Conservation (phyloP, 495 filamentous ascomycete species). For the Annulohypoxylon maeteangense region DNA sequence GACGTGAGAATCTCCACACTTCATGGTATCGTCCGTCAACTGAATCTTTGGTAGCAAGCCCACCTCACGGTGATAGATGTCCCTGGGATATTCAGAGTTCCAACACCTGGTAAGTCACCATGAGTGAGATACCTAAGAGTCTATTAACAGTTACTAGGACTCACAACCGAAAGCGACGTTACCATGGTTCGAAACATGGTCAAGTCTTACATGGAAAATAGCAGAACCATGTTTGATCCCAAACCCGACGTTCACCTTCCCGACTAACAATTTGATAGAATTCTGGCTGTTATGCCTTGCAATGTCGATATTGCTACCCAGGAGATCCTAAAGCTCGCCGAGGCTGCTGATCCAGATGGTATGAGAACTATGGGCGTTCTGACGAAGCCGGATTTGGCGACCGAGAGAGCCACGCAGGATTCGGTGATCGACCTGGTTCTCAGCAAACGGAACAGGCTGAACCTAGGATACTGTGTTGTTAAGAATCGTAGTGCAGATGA, state of each 20-base stretch:
- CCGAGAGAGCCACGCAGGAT: constrained; percentile 59
- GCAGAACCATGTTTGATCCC: constrained; percentile 49
- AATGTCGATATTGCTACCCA: constrained; percentile 66
- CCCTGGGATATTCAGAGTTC: constrained; percentile 57
- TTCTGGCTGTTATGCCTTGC: constrained; percentile 61
- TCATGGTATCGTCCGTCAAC: neutral
- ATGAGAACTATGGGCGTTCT: constrained; percentile 63
- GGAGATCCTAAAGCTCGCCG: constrained; percentile 61
- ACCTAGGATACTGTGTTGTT: constrained; percentile 64
- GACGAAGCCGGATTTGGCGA: constrained; percentile 65
- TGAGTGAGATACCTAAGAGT: neutral
- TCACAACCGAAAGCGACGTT: constrained; percentile 51
- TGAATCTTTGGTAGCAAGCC: constrained; percentile 46
- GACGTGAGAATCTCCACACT: neutral
- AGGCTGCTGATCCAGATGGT: constrained; percentile 56
- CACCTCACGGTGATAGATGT: constrained; percentile 72
- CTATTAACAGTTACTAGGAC: constrained; percentile 35
- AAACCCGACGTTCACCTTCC: neutral
- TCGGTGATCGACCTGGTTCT: constrained; percentile 57
- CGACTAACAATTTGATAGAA: neutral
- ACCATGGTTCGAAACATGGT: constrained; percentile 53
- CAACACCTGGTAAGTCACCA: constrained; percentile 11
- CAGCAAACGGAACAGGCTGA: constrained; percentile 46
- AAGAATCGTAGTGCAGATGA: constrained; percentile 58
- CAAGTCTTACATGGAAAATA: constrained; percentile 57